Conservation (phyloP, 2,329 filamentous ascomycete genomes). For the Samsoniella hepiali region DNA sequence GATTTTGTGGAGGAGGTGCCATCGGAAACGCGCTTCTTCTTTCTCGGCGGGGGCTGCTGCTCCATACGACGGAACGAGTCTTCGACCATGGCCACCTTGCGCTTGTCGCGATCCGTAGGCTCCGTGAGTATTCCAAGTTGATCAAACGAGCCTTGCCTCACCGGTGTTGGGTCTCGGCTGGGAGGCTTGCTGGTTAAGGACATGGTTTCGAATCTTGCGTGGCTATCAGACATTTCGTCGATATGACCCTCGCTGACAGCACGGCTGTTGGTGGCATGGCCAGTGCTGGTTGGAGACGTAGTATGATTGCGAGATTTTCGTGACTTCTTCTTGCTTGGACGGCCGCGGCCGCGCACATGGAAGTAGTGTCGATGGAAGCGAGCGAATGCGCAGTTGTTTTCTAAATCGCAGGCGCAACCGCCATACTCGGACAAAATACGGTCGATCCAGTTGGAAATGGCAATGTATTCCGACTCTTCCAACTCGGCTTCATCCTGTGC, state of each 20-base stretch:
- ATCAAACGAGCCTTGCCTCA: slow-evolving; percentile 57
- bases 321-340: slow-evolving; percentile 47
- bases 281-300: slow-evolving; percentile 60
- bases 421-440: slow-evolving; percentile 73
- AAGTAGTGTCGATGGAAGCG: slow-evolving; percentile 60
- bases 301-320: slow-evolving; percentile 54
- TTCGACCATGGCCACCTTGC: slow-evolving; percentile 64
- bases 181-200: slow-evolving; percentile 62
- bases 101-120: slow-evolving; percentile 63
- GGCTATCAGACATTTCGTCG: slow-evolving; percentile 54
- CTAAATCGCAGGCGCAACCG: slow-evolving; percentile 70
- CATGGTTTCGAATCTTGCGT: slow-evolving; percentile 43
- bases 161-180: slow-evolving; percentile 63
- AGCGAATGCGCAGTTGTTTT: slow-evolving; percentile 60
- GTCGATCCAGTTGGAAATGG: slow-evolving; percentile 62
- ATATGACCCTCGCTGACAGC: slow-evolving; percentile 60
- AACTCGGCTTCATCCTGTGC: slow-evolving; percentile 51
- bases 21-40: slow-evolving; percentile 62
- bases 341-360: slow-evolving; percentile 41
- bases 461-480: slow-evolving; percentile 57
- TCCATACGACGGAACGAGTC: slow-evolving; percentile 62
- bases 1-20: slow-evolving; percentile 42
- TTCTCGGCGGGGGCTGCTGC: slow-evolving; percentile 52
- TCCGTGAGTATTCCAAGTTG: slow-evolving; percentile 60
- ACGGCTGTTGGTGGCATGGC: slow-evolving; percentile 60